These are phyloP conservation scores for Beauveria sp. DNA, from an alignment of 2,329 filamentous ascomycete genomes.

Conservation along the genomic window DNA sequence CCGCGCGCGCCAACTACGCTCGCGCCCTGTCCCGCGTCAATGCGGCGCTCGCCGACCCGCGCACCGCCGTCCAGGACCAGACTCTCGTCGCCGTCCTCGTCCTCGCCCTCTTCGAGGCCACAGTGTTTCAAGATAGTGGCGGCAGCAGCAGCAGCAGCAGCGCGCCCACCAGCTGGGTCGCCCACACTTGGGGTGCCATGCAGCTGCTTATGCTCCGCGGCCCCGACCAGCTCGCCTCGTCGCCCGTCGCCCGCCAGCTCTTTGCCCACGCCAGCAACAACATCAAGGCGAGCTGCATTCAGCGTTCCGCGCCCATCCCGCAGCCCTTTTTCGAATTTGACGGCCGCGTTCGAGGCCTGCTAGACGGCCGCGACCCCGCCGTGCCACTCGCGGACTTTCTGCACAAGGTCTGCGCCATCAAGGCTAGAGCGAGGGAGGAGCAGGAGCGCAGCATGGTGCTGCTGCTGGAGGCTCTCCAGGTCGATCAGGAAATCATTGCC, in stretches of 20 bases:
- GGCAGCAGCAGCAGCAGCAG: background rate
- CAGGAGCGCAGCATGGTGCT: background rate
- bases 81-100: slow-evolving; percentile 21
- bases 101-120: slow-evolving; percentile 22
- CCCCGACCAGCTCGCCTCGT: slow-evolving; percentile 15
- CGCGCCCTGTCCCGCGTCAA: slow-evolving; percentile 16
- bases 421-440: slow-evolving; percentile 1
- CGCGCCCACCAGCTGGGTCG: slow-evolving; percentile 20
- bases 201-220: slow-evolving; percentile 21
- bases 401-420: slow-evolving; percentile 15
- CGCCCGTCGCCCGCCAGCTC: slow-evolving; percentile 15
- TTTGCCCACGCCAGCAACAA: slow-evolving; percentile 21
- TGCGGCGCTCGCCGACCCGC: slow-evolving; percentile 12
- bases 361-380: slow-evolving; percentile 13
- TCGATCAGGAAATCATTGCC: slow-evolving; percentile 14
- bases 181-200: slow-evolving; percentile 19
- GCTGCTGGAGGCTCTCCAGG: slow-evolving; percentile 14
- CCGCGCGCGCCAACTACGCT: slow-evolving; percentile 16
- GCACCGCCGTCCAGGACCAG: slow-evolving; percentile 17
- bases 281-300: slow-evolving; percentile 20
- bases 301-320: slow-evolving; percentile 17
- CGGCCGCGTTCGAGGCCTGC: slow-evolving; percentile 7
- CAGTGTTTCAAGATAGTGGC: slow-evolving; percentile 15
- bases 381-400: background rate
- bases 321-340: slow-evolving; percentile 15